These are phyloP conservation scores for Diaporthe humulicola DNA, from an alignment of 2,329 filamentous ascomycete genomes.

Conservation along the genomic window DNA sequence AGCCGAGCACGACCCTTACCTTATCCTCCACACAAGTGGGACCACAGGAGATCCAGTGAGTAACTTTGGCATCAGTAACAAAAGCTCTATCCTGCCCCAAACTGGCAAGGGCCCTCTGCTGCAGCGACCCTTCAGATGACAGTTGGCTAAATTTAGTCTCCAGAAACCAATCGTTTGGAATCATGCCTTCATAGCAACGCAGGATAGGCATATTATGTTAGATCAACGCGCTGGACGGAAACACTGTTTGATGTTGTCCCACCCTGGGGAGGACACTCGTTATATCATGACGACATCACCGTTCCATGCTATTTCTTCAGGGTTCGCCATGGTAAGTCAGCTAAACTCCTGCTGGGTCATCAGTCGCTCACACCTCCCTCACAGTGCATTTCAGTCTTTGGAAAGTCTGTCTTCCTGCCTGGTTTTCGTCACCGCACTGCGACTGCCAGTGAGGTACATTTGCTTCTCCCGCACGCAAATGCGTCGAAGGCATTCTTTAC, in stretches of 20 bases:
- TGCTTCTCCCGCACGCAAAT: constrained; percentile 38
- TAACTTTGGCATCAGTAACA: not conserved
- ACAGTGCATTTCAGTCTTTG: constrained; percentile 38
- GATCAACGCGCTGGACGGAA: constrained; percentile 39
- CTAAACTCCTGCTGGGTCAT: not conserved
- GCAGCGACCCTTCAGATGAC: not conserved
- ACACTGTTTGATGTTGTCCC: constrained; percentile 33
- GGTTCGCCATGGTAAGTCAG: constrained; percentile 34
- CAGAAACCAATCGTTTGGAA: constrained; percentile 41
- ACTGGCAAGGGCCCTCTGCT: not conserved
- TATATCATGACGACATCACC: constrained; percentile 40
- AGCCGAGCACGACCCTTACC: constrained; percentile 40
- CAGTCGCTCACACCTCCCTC: not conserved
- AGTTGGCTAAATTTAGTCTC: not conserved
- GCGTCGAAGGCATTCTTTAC: constrained; percentile 39
- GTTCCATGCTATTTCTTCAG: constrained; percentile 41
- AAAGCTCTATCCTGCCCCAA: not conserved
- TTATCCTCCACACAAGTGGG: constrained; percentile 43
- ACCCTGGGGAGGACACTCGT: constrained; percentile 39
- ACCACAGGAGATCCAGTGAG: constrained; percentile 43
- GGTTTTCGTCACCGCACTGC: constrained; percentile 42
- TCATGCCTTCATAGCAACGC: constrained; percentile 34
- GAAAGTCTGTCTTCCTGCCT: constrained; percentile 40
- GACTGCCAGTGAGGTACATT: constrained; percentile 36
- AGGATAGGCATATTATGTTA: constrained; percentile 34